These are phyloP conservation scores for Pyrenopolyporus hunteri DNA, from an alignment of 495 filamentous ascomycete genomes.

Conservation along the genomic window DNA sequence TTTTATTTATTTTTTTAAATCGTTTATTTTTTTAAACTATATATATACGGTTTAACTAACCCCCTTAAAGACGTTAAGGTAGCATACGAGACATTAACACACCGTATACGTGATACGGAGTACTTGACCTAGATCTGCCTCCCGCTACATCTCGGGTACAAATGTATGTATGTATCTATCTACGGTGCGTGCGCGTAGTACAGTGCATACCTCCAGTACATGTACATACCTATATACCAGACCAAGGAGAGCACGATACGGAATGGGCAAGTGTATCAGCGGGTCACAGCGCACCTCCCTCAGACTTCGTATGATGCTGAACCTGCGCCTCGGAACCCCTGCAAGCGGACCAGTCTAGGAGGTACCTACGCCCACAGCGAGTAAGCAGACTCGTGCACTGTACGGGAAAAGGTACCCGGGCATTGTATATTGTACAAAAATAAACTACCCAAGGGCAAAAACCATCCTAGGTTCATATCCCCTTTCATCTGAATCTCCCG, in stretches of 20 bases:
- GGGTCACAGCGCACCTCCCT: slow-evolving; percentile 31
- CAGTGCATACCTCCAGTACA: too few relatives aligned
- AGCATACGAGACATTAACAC: slow-evolving; percentile 1
- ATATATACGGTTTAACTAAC: too few relatives aligned
- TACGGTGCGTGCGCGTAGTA: too few relatives aligned
- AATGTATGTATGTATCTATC: neutral
- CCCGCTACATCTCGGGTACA: neutral
- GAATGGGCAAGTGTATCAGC: neutral
- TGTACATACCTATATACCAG: neutral
- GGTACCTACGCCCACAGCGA: slow-evolving; percentile 17
- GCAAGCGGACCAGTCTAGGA: slow-evolving; percentile 5
- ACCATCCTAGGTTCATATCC: slow-evolving; percentile 20
- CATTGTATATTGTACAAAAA: slow-evolving; percentile 35
- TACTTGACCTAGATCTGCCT: slow-evolving; percentile 19
- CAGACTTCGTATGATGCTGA: slow-evolving; percentile 35
- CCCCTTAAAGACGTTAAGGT: too few relatives aligned
- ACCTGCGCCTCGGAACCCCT: slow-evolving; percentile 35
- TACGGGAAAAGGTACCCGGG: slow-evolving; percentile 13
- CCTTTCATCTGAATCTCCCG: slow-evolving; percentile 31
- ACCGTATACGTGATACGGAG: slow-evolving; percentile 15
- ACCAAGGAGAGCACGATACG: neutral
- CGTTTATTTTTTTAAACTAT: too few relatives aligned
- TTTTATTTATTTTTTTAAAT: too few relatives aligned
- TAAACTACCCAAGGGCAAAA: slow-evolving; percentile 33
- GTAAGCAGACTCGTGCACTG: slow-evolving; percentile 26